A percentile compares a stretch with the other conserved stretches of the same genome.
These are phyloP conservation scores for Euphorbia celastroides DNA, from an alignment of 441 rosid genomes.

Conservation along the genomic window DNA sequence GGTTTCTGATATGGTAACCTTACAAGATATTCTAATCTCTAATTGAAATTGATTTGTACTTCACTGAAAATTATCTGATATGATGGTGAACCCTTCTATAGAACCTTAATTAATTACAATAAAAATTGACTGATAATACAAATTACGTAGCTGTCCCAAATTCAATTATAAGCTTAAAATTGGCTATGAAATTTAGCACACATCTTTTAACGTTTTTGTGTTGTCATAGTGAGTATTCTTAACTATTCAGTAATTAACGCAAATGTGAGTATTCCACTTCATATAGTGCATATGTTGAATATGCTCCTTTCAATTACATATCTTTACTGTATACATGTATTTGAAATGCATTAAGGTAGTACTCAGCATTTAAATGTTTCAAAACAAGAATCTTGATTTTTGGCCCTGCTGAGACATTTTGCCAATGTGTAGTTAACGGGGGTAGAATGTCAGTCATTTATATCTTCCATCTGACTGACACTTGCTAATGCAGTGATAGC, in stretches of 20 bases:
- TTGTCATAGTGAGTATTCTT: not conserved
- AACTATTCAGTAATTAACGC: not conserved
- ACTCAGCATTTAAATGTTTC: not conserved
- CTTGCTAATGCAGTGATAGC: not conserved
- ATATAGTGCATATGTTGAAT: not conserved
- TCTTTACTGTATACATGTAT: not conserved
- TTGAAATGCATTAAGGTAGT: not conserved
- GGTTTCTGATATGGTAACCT: not conserved
- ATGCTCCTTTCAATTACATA: not conserved
- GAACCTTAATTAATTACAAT: not conserved
- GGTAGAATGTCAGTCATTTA: not conserved
- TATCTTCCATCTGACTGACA: not conserved
- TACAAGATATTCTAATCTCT: not conserved
- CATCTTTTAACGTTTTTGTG: not conserved
- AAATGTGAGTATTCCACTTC: not conserved
- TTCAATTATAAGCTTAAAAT: not conserved
- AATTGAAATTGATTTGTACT: not conserved
- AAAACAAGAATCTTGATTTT: not conserved
- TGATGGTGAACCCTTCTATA: not conserved
- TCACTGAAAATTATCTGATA: not conserved
- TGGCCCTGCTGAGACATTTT: not conserved
- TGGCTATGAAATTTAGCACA: not conserved
- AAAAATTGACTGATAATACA: not conserved
- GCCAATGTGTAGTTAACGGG: not conserved
- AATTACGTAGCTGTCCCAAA: not conserved